Percentiles rank a stretch among this genome's conserved stretches.
phyloP scores from a whole-genome alignment of 2,329 filamentous ascomycete species.

The Pyrenochaeta sp. region DNA sequence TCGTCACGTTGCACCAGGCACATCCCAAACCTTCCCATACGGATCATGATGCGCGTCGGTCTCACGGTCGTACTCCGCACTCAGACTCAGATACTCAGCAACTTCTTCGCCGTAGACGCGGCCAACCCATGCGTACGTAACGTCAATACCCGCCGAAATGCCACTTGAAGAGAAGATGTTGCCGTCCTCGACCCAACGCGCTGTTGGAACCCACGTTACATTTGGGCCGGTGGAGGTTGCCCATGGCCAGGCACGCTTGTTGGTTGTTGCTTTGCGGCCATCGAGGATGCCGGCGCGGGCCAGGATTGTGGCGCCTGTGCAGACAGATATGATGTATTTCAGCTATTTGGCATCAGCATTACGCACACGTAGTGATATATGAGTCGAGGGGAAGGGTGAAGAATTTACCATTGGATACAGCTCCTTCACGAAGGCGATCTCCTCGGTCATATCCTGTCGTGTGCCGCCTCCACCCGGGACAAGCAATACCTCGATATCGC shows the following conservation, averaged over 20 bases:
- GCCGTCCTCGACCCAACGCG: slow-evolving; percentile 70
- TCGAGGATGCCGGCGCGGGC: slow-evolving; percentile 69
- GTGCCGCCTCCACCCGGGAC: slow-evolving; percentile 69
- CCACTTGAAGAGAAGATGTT: slow-evolving; percentile 73
- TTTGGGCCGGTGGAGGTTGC: slow-evolving; percentile 57
- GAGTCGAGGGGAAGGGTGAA: slow-evolving; percentile 27
- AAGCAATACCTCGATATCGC: slow-evolving; percentile 67
- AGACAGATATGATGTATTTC: slow-evolving; percentile 69
- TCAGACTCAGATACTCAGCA: slow-evolving; percentile 57
- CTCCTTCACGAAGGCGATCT: slow-evolving; percentile 59
- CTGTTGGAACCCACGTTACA: slow-evolving; percentile 64
- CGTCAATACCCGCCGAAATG: slow-evolving; percentile 69
- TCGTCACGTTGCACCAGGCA: slow-evolving; percentile 11
- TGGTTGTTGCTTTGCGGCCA: slow-evolving; percentile 69
- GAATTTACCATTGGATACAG: slow-evolving; percentile 57
- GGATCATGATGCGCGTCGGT: slow-evolving; percentile 61
- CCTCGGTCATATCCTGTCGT: slow-evolving; percentile 39
- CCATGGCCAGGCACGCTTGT: slow-evolving; percentile 65
- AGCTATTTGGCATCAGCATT: slow-evolving; percentile 9
- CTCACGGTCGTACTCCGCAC: slow-evolving; percentile 66
- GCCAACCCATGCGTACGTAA: slow-evolving; percentile 64
- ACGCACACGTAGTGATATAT: background rate
- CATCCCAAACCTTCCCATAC: slow-evolving; percentile 56
- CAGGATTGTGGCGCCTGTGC: slow-evolving; percentile 68
- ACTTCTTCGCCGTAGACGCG: slow-evolving; percentile 63